Evolutionary conservation across 176 grass and related monocot species (phyloP).

Genomic region (Aechmea fasciata): DNA sequence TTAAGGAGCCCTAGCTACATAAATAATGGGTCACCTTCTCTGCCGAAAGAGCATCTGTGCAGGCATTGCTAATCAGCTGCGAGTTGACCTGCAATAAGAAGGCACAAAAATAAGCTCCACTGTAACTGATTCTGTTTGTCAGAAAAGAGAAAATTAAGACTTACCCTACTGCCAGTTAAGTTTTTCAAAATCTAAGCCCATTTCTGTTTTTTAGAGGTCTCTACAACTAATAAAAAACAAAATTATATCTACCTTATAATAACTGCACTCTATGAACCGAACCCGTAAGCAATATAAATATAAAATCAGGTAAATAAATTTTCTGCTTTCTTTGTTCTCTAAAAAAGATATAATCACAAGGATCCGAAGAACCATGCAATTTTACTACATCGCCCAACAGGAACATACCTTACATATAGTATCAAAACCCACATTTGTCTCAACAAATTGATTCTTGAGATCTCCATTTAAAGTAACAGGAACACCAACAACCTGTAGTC

Average conservation of each 20-base stretch:
- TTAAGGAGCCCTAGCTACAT: not conserved
- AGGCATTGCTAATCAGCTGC: conserved; percentile 70
- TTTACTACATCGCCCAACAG: not conserved
- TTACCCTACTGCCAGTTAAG: no score
- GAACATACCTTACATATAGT: conserved; percentile 63
- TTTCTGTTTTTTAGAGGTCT: no score
- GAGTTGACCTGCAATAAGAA: conserved; percentile 52
- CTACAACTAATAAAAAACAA: no score
- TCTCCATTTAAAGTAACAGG: conserved; percentile 77
- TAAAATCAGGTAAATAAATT: no score
- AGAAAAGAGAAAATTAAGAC: not conserved
- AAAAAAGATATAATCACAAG: no score
- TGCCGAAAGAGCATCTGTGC: conserved; percentile 73
- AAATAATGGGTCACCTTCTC: conserved; percentile 42
- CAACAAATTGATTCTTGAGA: conserved; percentile 80
- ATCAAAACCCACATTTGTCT: conserved; percentile 78
- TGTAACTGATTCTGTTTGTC: not conserved
- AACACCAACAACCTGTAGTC: conserved; percentile 58
- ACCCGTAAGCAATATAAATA: no score
- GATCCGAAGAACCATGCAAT: no score
- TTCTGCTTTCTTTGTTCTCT: no score
- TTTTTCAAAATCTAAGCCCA: no score
- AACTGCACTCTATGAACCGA: no score
- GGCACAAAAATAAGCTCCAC: conserved; percentile 4
- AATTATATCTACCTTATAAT: no score